Evolutionary conservation across 2,329 filamentous ascomycete species (phyloP).

Genomic region (Calonectria fujianensis): DNA sequence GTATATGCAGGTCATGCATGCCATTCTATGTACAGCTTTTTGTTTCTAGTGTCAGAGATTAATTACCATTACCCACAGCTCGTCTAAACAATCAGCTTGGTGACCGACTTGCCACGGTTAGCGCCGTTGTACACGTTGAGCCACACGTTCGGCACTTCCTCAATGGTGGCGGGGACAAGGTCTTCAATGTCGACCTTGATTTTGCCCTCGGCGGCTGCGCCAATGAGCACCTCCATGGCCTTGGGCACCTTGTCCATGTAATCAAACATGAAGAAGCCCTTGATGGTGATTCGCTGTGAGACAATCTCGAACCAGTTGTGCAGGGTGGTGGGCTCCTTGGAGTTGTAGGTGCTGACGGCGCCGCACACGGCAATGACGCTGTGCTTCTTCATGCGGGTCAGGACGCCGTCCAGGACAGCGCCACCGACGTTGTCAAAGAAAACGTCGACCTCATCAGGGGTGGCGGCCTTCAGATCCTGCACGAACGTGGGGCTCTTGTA

Average conservation of each 20-base stretch:
- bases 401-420: conserved; percentile 51
- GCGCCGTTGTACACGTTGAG: conserved; percentile 36
- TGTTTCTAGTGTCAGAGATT: background rate
- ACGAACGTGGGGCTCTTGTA: conserved; percentile 57
- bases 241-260: conserved; percentile 55
- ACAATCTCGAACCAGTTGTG: conserved; percentile 57
- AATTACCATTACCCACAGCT: conserved; percentile 5
- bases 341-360: conserved; percentile 54
- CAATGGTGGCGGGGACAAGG: conserved; percentile 14
- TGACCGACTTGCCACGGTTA: conserved; percentile 40
- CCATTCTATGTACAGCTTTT: background rate
- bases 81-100: conserved; percentile 32
- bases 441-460: conserved; percentile 55
- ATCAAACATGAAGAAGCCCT: conserved; percentile 57
- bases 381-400: conserved; percentile 55
- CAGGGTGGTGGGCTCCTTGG: conserved; percentile 53
- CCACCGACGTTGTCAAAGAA: conserved; percentile 58
- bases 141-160: conserved; percentile 43
- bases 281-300: conserved; percentile 52
- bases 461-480: conserved; percentile 54
- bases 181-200: conserved; percentile 55
- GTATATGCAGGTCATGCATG: background rate
- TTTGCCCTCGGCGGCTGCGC: conserved; percentile 51
- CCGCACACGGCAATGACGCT: conserved; percentile 54
- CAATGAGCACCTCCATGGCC: conserved; percentile 53